phyloP scores from a whole-genome alignment of 192 early-diverging fungal genomes.

The Piromyces finnis region DNA sequence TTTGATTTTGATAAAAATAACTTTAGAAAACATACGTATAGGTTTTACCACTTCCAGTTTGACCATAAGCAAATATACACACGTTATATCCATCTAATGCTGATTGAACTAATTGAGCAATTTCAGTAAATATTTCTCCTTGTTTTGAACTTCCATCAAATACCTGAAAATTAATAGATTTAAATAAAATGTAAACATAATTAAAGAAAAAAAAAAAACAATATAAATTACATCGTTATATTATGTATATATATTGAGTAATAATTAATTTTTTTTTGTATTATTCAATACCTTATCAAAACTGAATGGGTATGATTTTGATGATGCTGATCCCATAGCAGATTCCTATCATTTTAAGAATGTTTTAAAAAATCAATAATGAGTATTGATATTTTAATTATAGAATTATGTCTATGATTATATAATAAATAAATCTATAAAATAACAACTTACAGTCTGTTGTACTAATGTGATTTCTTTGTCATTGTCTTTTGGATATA shows the following conservation, averaged over 20 bases:
- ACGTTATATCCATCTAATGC: conserved; percentile 93
- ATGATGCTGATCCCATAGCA: conserved; percentile 22
- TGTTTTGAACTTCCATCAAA: conserved; percentile 55
- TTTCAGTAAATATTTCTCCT: conserved; percentile 68
- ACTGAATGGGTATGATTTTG: conserved; percentile 52
- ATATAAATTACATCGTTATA: no score
- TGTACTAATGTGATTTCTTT: neutral
- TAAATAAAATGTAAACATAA: neutral
- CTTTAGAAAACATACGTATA: conserved; percentile 27
- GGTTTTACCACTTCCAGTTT: conserved; percentile 87
- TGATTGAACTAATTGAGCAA: conserved; percentile 85
- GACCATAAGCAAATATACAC: conserved; percentile 95
- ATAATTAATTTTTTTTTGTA: no score
- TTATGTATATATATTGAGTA: no score
- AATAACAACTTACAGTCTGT: neutral
- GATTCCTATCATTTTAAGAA: conserved; percentile 4
- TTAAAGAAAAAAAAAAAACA: no score
- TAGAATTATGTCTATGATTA: no score
- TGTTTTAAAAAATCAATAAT: no score
- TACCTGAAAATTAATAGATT: conserved; percentile 16
- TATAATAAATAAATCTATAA: no score
- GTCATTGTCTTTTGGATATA: conserved; percentile 3
- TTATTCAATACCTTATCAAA: conserved; percentile 60
- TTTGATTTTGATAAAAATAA: no score
- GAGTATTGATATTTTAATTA: no score